Percentiles rank a stretch among this genome's conserved stretches.
Conservation (phyloP, 2,329 filamentous ascomycete genomes). For the Aphanocladium album region DNA sequence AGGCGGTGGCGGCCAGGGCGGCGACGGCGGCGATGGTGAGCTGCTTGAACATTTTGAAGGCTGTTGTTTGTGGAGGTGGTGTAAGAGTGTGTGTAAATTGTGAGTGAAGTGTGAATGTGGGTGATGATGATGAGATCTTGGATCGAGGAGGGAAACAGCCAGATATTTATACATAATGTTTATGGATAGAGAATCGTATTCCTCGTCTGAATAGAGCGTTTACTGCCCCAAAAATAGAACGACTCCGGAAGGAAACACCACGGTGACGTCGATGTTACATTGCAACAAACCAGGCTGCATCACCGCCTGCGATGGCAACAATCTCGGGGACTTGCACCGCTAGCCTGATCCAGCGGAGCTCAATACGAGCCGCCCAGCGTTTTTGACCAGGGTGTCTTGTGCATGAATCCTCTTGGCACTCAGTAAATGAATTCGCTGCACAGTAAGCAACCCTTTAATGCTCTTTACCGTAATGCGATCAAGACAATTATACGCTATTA, state of each 20-base stretch:
- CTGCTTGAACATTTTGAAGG: slow-evolving; percentile 7
- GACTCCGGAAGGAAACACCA: background rate
- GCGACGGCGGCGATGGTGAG: slow-evolving; percentile 19
- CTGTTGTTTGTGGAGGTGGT: background rate
- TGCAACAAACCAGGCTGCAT: background rate
- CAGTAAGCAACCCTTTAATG: background rate
- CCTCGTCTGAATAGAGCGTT: background rate
- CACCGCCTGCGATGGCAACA: background rate
- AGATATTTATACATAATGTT: background rate
- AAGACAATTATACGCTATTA: background rate
- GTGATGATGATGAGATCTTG: background rate
- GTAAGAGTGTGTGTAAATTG: background rate
- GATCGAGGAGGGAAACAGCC: background rate
- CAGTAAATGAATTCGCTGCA: background rate
- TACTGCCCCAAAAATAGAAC: background rate
- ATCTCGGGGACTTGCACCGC: background rate
- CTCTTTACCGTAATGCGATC: background rate
- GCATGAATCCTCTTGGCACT: background rate
- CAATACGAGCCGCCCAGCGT: slow-evolving; percentile 1
- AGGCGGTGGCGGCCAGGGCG: slow-evolving; percentile 13
- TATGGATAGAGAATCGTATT: background rate
- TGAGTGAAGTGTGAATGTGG: background rate
- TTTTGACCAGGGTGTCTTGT: background rate
- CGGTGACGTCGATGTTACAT: background rate
- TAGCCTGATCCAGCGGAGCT: slow-evolving; percentile 3